Base-by-base conservation (phyloP, 305 asterid genomes). In the Vinca major region DNA sequence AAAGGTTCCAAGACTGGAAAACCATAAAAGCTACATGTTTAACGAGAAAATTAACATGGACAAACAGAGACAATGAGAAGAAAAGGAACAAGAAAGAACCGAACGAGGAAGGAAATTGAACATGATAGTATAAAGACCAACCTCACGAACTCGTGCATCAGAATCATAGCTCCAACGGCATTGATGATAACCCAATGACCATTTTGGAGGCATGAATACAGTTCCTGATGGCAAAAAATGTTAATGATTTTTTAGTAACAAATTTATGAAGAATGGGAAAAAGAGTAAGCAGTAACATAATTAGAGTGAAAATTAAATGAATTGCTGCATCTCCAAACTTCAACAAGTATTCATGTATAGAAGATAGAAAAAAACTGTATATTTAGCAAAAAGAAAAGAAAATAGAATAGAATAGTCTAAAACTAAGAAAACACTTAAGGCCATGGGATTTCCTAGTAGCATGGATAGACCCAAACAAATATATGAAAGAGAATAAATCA, bases 121-220 rank as follows among this genome's bases (percentile, higher is more conserved):
- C 10, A 3, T 36, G 43, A 26, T 13, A 52, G 39, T 49, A 52
- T 12, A 66, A 66, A 47, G 65, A 68, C 72, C 66, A 72, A 93
- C 97, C 96, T 94, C 91, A 65, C 88, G 91, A 84, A 94, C 97
- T 76, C 93, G 85, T 62, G 86, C 79, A 77, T 88, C 96, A 17
- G 97, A 83, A 50, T 63, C 81, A 80, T 91, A 91, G 82, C 97
- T 94, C 96, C 96, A 94, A 44, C 99, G 97, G 74, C 96, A 93
- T 75, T 93, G 99, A 61, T 93, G 99, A 81, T 93, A 93, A 49
- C 99, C 99, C 85, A 93, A 79, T 65, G 99, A 82, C 97, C 99
- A 93, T 77, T 86, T 93, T 41, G 99, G 97, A 48, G 99, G 99
- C 99, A 93, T 91, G 78, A 81, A 93, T 48, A 86, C 83, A 73